Evolutionary conservation across 2,329 filamentous ascomycete genomes (phyloP), one percentile per base, ranked within the genome.

Genomic region (Ascochyta koolunga): DNA sequence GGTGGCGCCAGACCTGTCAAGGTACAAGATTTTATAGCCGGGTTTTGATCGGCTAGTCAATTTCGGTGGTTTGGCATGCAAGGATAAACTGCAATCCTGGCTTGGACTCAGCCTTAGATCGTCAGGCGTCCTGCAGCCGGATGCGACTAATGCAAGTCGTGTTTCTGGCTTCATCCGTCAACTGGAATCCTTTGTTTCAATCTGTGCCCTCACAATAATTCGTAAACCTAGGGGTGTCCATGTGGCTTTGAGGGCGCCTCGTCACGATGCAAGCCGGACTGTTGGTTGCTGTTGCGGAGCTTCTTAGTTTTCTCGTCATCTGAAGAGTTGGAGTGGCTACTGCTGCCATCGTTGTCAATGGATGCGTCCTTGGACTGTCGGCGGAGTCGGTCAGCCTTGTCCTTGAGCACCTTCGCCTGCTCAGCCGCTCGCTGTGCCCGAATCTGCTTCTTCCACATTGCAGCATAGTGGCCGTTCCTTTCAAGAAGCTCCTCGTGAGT

Each of bases 371-470:
- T 80, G 55, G 77, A 79, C 59, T 81, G 79, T 38, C 78, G 68
- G 19, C 79, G 73, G 7, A 82, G 70, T 46, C 78, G 67, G 43
- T 81, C 79, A 16, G 79, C 79, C 63, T 80, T 81, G 54, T 80
- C 78, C 54, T 80, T 79, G 47, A 81, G 69, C 13, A 78, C 69
- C 47, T 77, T 76, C 25, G 79, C 79, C 61, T 82, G 78, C 54
- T 81, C 78, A 13, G 79, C 79, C 15, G 79, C 79, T 45, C 76
- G 67, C 60, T 82, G 78, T 13, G 79, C 80, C 8, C 78, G 76
- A 19, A 81, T 79, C 58, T 82, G 80, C 68, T 82, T 82, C 70
- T 74, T 77, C 80, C 80, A 82, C 80, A 82, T 82, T 47, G 68
- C 74, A 5, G 78, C 75, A 55, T 82, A 82, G 24, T 77, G 73